Base-by-base conservation (phyloP, 2,329 filamentous ascomycete genomes). In the Neoarthrinium moseri region DNA sequence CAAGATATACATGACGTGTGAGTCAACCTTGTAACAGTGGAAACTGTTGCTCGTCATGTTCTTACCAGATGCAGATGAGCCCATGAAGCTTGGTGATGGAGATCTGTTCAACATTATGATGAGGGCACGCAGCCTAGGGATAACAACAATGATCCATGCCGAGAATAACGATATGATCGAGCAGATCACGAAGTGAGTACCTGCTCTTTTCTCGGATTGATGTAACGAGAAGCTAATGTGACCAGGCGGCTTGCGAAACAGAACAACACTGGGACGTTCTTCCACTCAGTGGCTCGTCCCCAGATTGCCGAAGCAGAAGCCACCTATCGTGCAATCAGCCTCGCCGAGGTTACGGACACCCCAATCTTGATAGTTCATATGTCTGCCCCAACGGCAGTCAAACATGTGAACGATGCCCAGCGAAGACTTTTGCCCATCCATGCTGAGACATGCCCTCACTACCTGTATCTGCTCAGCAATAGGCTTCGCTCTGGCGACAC, bases 371-470 rank as follows among this genome's bases (percentile, higher is more conserved):
- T 80, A 24, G 77, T 80, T 30, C 76, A 79, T 55, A 70, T 79
- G 59, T 72, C 66, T 5, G 74, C 71, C 5, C 64, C 71, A 5
- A 62, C 66, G 5, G 76, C 76, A 3, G 70, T 74, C 10, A 58
- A 63, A 4, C 71, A 75, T 50, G 73, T 80, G 43, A 68, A 73
- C 20, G 59, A 66, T 15, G 77, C 78, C 0, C 76, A 81, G 55
- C 71, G 70, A 7, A 57, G 67, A 4, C 69, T 73, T 1, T 63
- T 79, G 8, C 77, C 78, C 1, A 67, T 81, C 18, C 74, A 77
- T 50, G 78, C 74, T 2, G 77, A 81, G 57, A 82, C 78, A 1
- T 81, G 78, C 55, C 78, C 78, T 3, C 78, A 81, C 46, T 81
- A 82, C 51, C 67, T 81, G 13, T 77, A 77, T 51, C 64, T 81